Evolutionary conservation across 2,329 filamentous ascomycete species (phyloP), one percentile per base, ranked within the genome.

Genomic region (Ramichloridium luteum): DNA sequence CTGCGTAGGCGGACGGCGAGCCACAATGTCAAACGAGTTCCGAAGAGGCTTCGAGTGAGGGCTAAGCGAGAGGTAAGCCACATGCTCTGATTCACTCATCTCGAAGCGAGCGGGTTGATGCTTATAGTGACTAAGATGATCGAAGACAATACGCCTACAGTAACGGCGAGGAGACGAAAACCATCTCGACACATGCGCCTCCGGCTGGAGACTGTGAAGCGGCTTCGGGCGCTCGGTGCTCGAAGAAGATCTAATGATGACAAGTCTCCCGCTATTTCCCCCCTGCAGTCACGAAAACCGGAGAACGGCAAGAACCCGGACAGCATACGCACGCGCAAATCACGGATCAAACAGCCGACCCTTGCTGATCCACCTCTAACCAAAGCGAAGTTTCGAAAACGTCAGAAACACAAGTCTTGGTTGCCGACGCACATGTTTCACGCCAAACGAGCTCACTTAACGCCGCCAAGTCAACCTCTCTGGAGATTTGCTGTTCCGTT

Each of bases 351-450:
- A 53, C 74, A 76, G 45, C 74, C 83, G 46, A 64, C 61, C 32
- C 67, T 86, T 30, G 80, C 82, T 33, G 65, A 72, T n/a, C 69
- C 74, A 4, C 62, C 63, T 4, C 64, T 54, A 55, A 75, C 74
- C 2, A 68, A 67, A 27, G 72, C 70, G 13, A 86, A 78, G 48
- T 96, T 84, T 53, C 75, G 78, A 44, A 90, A 84, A 58, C 76
- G 90, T 17, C 88, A 96, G 53, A 62, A 78, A 27, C 69, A 81
- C 55, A 96, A 96, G 63, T 85, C 81, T 3, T 94, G 88, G 84
- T 65, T 98, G 11, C 90, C 90, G 0, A 96, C 90, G 5, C 90
- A 98, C 55, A 61, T 92, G 42, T 98, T 81, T 71, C 86, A 93
- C 58, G 77, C 88, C 2, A 98, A 98, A 57, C 68, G 90, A 37